Percentiles rank a stretch among this genome's conserved stretches.
Conservation (phyloP, 2,329 filamentous ascomycete genomes). For the Allantophomopsis lycopodina region DNA sequence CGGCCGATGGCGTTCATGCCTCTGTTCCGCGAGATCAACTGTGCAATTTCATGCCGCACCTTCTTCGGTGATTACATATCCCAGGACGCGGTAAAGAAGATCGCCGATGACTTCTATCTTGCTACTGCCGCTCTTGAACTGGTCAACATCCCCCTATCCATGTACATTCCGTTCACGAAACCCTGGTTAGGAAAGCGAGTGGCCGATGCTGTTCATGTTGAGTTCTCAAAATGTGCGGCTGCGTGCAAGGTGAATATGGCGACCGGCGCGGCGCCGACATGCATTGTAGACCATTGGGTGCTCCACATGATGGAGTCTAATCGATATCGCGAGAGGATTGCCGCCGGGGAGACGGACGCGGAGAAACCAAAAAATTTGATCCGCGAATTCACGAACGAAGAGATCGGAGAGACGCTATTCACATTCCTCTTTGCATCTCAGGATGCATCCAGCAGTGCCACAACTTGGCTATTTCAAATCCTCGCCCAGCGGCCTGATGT, state of each 20-base stretch:
- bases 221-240: constrained; percentile 83
- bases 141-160: constrained; percentile 77
- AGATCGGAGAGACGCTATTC: constrained; percentile 88
- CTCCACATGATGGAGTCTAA: constrained; percentile 77
- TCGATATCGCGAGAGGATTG: constrained; percentile 66
- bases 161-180: constrained; percentile 90
- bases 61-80: constrained; percentile 95
- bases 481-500: constrained; percentile 90
- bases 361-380: constrained; percentile 76
- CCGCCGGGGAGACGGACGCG: constrained; percentile 54
- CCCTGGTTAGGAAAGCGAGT: constrained; percentile 97
- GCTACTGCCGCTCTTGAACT: constrained; percentile 93
- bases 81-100: constrained; percentile 81
- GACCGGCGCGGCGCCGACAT: constrained; percentile 71
- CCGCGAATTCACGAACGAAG: constrained; percentile 77
- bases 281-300: constrained; percentile 94
- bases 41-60: constrained; percentile 87
- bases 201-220: constrained; percentile 76
- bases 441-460: constrained; percentile 87
- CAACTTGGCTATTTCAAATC: constrained; percentile 90
- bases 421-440: constrained; percentile 96
- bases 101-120: constrained; percentile 91
- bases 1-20: constrained; percentile 80
- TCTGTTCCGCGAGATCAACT: constrained; percentile 88
- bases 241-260: constrained; percentile 90